Base-by-base conservation (phyloP, 768 basidiomycete species). In the Brasilioporus rufonigricans region DNA sequence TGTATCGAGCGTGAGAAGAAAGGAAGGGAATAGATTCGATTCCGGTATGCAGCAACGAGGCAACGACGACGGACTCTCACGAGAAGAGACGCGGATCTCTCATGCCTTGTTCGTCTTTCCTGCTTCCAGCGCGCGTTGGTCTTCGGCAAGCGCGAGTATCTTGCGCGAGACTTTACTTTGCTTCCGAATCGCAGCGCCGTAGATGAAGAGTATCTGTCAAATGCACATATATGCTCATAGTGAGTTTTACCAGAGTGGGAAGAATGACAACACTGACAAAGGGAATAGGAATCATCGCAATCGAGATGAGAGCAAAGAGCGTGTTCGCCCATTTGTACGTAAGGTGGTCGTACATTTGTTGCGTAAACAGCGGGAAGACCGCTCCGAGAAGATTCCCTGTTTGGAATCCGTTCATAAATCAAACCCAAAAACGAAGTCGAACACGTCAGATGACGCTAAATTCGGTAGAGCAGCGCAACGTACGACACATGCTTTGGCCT, bases 341-440 rank as follows among this genome's bases (percentile, higher is more conserved):
- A 31, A 89, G 74, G 1, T 65, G 71, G 3, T 67, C 64, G 65
- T 82, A 86, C 83, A 87, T 84, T 47, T 75, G 78, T 18, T 74
- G 67, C 9, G 82, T 81, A 68, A 87, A 87, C 10, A 89, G 74
- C 0, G 86, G 81, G 68, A 89, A 88, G 12, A 73, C 75, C 13
- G 74, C 75, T 1, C 73, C 82, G 1, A 74, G 62, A 19, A 84
- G 52, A 56, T 82, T 83, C 32, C 82, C 80, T 83, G 56, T 47
- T 21, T 19, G 16, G 39, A 48, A 35, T 24, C 26, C 31, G 19
- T 7, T 21, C 36, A 31, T n/a, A n/a, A n/a, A n/a, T n/a, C n/a
- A 23, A 41, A 49, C 39, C 54, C 50, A 57, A 39, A 32, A 52
- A 48, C 45, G 65, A 67, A 64, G 59, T 53, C 52, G 43, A 54